These are phyloP conservation scores for Curvularia verruculosa DNA, from an alignment of 2,329 filamentous ascomycete genomes.

Conservation along the genomic window DNA sequence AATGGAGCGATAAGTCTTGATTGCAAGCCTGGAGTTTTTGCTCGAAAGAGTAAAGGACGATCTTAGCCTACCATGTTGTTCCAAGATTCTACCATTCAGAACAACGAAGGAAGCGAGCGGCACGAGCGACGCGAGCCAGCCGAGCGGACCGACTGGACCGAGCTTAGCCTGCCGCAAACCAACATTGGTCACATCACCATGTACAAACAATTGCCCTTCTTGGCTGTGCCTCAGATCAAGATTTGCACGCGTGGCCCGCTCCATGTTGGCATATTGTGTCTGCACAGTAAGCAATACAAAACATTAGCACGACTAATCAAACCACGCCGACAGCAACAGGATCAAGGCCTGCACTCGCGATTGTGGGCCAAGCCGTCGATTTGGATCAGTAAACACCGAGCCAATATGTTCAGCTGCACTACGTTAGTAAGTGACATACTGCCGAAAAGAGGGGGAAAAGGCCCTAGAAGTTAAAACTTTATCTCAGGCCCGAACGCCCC, in stretches of 20 bases:
- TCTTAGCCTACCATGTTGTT: background rate
- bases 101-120: background rate
- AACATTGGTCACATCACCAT: background rate
- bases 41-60: background rate
- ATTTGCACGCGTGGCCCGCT: background rate
- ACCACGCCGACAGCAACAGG: background rate
- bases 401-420: background rate
- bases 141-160: background rate
- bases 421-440: background rate
- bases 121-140: background rate
- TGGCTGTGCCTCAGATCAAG: background rate
- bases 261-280: background rate
- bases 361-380: background rate
- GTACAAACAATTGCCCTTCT: background rate
- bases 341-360: background rate
- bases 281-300: background rate
- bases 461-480: background rate
- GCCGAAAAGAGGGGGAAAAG: background rate
- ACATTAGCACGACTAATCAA: background rate
- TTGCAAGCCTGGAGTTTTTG: background rate
- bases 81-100: background rate
- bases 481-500: constrained; percentile 3
- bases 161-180: background rate
- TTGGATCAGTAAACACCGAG: background rate
- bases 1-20: background rate